Evolutionary conservation across 1,284 basidiomycete genomes (phyloP).

Genomic region (Sanghuangporus weigelae): DNA sequence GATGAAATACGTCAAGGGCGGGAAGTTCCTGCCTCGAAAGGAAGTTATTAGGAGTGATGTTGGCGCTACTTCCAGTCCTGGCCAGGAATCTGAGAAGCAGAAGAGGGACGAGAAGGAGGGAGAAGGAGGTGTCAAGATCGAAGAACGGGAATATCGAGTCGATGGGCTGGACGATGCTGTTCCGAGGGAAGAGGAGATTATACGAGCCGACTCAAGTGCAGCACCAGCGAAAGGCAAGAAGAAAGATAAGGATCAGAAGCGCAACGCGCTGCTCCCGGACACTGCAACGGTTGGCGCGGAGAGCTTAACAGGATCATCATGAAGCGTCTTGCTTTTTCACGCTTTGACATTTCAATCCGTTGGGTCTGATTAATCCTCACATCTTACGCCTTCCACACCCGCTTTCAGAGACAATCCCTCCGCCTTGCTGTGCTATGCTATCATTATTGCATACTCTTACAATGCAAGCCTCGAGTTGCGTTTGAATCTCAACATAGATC

Average conservation of each 20-base stretch:
- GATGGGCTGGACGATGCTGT: neutral
- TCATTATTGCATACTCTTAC: neutral
- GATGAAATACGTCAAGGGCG: conserved; percentile 20
- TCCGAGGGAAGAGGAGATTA: neutral
- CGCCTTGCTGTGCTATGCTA: neutral
- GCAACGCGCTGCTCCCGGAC: no score
- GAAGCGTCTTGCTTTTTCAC: neutral
- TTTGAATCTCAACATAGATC: neutral
- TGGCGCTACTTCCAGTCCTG: neutral
- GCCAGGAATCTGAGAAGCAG: neutral
- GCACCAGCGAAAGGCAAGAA: neutral
- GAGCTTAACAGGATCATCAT: no score
- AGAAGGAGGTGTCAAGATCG: neutral
- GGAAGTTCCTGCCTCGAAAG: neutral
- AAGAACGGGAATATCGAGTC: neutral
- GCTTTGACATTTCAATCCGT: neutral
- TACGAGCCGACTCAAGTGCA: neutral
- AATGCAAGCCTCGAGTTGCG: neutral
- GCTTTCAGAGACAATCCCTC: neutral
- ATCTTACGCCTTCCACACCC: no score
- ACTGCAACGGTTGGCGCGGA: no score
- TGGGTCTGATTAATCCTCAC: neutral
- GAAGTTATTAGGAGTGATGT: neutral
- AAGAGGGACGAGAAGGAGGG: neutral
- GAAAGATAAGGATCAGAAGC: neutral